phyloP scores from a whole-genome alignment of 2,329 filamentous ascomycete species.

The Sporothrix protearum region DNA sequence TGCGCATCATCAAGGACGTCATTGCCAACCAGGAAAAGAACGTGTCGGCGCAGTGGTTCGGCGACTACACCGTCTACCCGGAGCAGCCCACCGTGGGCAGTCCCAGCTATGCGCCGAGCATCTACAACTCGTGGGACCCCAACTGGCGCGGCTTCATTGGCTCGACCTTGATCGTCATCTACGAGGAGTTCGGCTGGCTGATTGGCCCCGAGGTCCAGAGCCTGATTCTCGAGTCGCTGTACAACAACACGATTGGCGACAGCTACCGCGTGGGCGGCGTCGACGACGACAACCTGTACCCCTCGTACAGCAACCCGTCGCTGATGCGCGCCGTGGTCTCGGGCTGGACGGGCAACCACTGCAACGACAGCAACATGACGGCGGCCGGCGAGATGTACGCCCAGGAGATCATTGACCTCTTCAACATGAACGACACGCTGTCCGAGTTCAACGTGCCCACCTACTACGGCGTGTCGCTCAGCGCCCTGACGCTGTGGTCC shows the following conservation, averaged over 20 bases:
- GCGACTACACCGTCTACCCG: slow-evolving; percentile 51
- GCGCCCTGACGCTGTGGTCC: slow-evolving; percentile 55
- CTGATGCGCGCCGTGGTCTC: slow-evolving; percentile 62
- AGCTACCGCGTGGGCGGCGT: slow-evolving; percentile 59
- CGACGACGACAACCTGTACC: slow-evolving; percentile 59
- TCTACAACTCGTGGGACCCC: slow-evolving; percentile 59
- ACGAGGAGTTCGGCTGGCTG: slow-evolving; percentile 56
- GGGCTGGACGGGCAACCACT: slow-evolving; percentile 54
- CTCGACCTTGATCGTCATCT: slow-evolving; percentile 54
- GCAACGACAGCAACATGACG: slow-evolving; percentile 58
- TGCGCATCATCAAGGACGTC: slow-evolving; percentile 41
- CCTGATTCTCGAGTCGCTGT: slow-evolving; percentile 51
- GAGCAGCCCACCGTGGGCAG: slow-evolving; percentile 58
- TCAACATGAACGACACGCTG: slow-evolving; percentile 53
- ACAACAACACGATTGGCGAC: slow-evolving; percentile 56
- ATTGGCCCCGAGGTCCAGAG: slow-evolving; percentile 37
- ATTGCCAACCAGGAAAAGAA: slow-evolving; percentile 53
- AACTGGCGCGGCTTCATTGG: slow-evolving; percentile 64
- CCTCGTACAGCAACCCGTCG: slow-evolving; percentile 37
- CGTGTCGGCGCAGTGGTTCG: slow-evolving; percentile 49
- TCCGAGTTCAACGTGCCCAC: slow-evolving; percentile 62
- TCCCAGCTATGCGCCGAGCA: slow-evolving; percentile 42
- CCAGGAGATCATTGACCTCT: slow-evolving; percentile 53
- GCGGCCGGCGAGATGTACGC: slow-evolving; percentile 54
- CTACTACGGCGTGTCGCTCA: slow-evolving; percentile 60